A percentile compares a stretch with the other conserved stretches of the same genome.
Evolutionary conservation across 768 basidiomycete genomes (phyloP).

Genomic region (Aureoboletus auriporus): DNA sequence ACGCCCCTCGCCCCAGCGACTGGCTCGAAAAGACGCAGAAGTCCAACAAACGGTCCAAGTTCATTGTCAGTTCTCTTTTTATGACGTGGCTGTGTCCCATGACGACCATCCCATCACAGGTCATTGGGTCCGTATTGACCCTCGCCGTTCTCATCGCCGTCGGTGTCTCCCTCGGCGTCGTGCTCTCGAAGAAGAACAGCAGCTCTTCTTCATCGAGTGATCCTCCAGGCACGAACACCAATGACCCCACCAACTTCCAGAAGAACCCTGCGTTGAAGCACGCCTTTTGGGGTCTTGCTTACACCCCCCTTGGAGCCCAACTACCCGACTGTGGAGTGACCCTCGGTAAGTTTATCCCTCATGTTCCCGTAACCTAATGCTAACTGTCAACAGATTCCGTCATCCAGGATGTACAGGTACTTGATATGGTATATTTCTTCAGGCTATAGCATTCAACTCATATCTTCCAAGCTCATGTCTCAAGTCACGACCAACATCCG

Average conservation of each 20-base stretch:
- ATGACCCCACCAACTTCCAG: slow-evolving; percentile 75
- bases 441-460: slow-evolving; percentile 4
- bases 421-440: slow-evolving; percentile 4
- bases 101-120: slow-evolving; percentile 32
- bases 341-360: slow-evolving; percentile 26
- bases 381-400: slow-evolving; percentile 40
- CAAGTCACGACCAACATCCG: slow-evolving; percentile 81
- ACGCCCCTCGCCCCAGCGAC: slow-evolving; percentile 30
- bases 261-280: slow-evolving; percentile 67
- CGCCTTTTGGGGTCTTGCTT: slow-evolving; percentile 83
- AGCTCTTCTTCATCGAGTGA: slow-evolving; percentile 16
- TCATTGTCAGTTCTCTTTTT: slow-evolving; percentile 44
- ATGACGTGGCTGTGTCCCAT: background rate
- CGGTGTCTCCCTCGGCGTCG: slow-evolving; percentile 63
- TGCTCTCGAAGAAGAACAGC: slow-evolving; percentile 53
- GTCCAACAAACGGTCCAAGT: slow-evolving; percentile 44
- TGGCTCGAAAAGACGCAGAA: slow-evolving; percentile 37
- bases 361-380: background rate
- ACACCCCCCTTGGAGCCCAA: slow-evolving; percentile 75
- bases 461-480: slow-evolving; percentile 58
- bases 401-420: slow-evolving; percentile 69
- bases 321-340: slow-evolving; percentile 64
- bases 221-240: slow-evolving; percentile 37
- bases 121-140: slow-evolving; percentile 45
- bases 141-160: slow-evolving; percentile 50